Conservation (phyloP, 305 asterid genomes). For the Solanum hybrid region DNA sequence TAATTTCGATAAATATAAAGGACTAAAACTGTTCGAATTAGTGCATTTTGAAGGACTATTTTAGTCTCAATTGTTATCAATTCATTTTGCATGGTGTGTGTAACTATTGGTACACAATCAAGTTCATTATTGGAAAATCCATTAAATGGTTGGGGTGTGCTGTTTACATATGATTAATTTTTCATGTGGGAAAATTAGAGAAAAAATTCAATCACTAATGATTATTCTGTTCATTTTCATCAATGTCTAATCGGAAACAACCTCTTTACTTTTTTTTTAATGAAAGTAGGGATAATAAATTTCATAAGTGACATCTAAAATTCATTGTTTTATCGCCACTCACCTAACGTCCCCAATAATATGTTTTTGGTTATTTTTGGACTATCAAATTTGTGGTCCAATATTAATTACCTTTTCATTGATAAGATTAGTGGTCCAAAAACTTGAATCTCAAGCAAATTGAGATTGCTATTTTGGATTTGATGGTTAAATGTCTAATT, state of each 20-base stretch:
- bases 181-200: neutral
- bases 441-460: neutral
- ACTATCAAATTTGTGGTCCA: neutral
- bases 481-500: neutral
- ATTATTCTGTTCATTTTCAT: neutral
- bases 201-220: neutral
- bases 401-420: neutral
- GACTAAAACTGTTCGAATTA: neutral
- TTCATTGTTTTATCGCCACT: neutral
- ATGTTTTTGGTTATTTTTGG: neutral
- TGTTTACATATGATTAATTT: neutral
- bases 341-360: neutral
- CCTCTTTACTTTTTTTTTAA: neutral
- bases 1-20: neutral
- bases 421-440: neutral
- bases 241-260: neutral
- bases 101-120: neutral
- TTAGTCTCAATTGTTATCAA: neutral
- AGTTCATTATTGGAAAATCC: neutral
- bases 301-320: neutral
- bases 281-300: neutral
- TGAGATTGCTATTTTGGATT: neutral
- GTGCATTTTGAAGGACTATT: neutral
- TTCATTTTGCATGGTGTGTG: neutral
- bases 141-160: neutral